These are phyloP conservation scores for Termitomyces sp. DNA, from an alignment of 768 basidiomycete species.

Conservation along the genomic window DNA sequence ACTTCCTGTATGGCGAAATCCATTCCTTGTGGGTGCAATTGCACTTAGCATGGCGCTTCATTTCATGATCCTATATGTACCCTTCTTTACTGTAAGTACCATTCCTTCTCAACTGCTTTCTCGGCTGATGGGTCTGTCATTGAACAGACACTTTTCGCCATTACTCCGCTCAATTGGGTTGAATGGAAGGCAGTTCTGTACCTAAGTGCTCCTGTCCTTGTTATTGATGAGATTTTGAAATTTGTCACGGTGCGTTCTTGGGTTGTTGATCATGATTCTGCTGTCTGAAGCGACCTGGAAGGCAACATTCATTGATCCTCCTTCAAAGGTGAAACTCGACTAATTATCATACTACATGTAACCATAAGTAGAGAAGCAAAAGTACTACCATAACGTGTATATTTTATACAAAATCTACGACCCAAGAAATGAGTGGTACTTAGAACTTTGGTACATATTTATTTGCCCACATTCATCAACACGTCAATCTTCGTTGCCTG, in stretches of 20 bases:
- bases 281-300: conserved; percentile 18
- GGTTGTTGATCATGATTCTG: neutral
- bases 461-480: neutral
- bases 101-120: neutral
- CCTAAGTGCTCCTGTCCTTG: conserved; percentile 82
- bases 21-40: conserved; percentile 87
- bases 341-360: conserved; percentile 24
- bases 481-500: neutral
- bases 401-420: too few relatives aligned
- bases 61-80: conserved; percentile 93
- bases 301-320: conserved; percentile 57
- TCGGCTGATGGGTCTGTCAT: neutral
- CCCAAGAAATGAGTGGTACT: neutral
- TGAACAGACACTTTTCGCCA: conserved; percentile 76
- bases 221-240: conserved; percentile 91
- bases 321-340: conserved; percentile 48
- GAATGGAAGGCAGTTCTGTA: conserved; percentile 95
- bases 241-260: conserved; percentile 60
- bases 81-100: conserved; percentile 83
- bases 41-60: conserved; percentile 90
- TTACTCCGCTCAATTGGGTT: conserved; percentile 88
- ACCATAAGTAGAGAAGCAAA: conserved; percentile 11
- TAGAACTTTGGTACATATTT: neutral
- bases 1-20: conserved; percentile 93
- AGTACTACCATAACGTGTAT: neutral